A percentile compares a stretch with the other conserved stretches of the same genome.
These are phyloP conservation scores for Waltiozyma sp. DNA, from an alignment of 1,139 yeast genomes.

Conservation along the genomic window DNA sequence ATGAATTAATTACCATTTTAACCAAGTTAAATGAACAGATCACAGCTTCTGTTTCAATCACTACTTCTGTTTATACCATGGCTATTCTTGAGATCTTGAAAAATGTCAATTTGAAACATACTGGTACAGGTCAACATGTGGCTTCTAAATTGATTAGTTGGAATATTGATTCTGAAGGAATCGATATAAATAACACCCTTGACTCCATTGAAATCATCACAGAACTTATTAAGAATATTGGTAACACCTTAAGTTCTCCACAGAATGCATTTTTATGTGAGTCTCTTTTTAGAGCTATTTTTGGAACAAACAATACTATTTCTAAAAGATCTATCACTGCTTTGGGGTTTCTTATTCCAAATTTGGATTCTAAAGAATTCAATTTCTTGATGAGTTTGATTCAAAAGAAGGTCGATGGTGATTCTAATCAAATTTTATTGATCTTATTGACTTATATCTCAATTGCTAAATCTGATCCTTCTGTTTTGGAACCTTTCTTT, in stretches of 20 bases:
- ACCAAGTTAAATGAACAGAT: conserved; percentile 21
- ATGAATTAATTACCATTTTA: conserved; percentile 17
- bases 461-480: conserved; percentile 18
- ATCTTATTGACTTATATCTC: conserved; percentile 20
- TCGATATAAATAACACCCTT: neutral
- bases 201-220: conserved; percentile 22
- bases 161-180: neutral
- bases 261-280: conserved; percentile 27
- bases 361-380: conserved; percentile 17
- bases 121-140: conserved; percentile 24
- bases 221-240: conserved; percentile 47
- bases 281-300: conserved; percentile 31
- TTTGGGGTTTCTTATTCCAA: conserved; percentile 35
- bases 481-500: conserved; percentile 8
- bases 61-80: conserved; percentile 59
- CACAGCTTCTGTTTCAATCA: conserved; percentile 30
- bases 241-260: conserved; percentile 31
- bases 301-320: conserved; percentile 35
- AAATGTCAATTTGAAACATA: conserved; percentile 19
- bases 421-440: conserved; percentile 8
- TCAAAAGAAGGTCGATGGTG: neutral
- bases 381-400: conserved; percentile 8
- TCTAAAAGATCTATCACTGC: conserved; percentile 47
- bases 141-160: conserved; percentile 19
- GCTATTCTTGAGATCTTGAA: conserved; percentile 55